phyloP scores from a whole-genome alignment of 495 filamentous ascomycete genomes.

The Staphylotrichum tortipilum region DNA sequence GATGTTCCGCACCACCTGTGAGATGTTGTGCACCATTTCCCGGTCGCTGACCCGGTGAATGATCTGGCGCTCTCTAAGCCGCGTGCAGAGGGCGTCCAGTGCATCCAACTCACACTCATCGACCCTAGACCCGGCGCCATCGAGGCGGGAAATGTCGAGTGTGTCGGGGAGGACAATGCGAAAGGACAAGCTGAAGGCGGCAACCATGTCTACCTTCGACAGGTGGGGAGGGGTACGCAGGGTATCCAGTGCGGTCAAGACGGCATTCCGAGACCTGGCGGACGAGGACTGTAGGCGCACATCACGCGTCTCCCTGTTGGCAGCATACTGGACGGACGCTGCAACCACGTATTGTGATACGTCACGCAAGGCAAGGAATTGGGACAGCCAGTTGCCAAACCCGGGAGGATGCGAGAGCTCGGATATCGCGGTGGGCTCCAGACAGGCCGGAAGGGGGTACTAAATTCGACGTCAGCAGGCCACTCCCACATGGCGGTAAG shows the following conservation, averaged over 20 bases:
- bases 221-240: conserved; percentile 22
- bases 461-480: neutral
- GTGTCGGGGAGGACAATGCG: conserved; percentile 30
- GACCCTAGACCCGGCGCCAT: conserved; percentile 6
- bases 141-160: conserved; percentile 11
- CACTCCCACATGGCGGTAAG: conserved; percentile 6
- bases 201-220: conserved; percentile 20
- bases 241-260: conserved; percentile 24
- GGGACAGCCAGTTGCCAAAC: conserved; percentile 20
- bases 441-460: conserved; percentile 13
- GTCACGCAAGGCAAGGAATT: conserved; percentile 30
- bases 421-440: conserved; percentile 17
- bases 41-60: conserved; percentile 28
- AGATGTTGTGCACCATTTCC: conserved; percentile 25
- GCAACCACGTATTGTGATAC: conserved; percentile 28
- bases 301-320: conserved; percentile 27
- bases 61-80: conserved; percentile 22
- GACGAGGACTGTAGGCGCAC: conserved; percentile 23
- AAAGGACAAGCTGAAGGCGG: conserved; percentile 23
- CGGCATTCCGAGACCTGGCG: conserved; percentile 29
- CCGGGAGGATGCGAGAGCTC: conserved; percentile 18
- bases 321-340: conserved; percentile 29
- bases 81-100: conserved; percentile 23
- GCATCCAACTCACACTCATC: conserved; percentile 32
- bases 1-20: conserved; percentile 24